phyloP scores from a whole-genome alignment of 257 asterid species.

The Striga asiatica region DNA sequence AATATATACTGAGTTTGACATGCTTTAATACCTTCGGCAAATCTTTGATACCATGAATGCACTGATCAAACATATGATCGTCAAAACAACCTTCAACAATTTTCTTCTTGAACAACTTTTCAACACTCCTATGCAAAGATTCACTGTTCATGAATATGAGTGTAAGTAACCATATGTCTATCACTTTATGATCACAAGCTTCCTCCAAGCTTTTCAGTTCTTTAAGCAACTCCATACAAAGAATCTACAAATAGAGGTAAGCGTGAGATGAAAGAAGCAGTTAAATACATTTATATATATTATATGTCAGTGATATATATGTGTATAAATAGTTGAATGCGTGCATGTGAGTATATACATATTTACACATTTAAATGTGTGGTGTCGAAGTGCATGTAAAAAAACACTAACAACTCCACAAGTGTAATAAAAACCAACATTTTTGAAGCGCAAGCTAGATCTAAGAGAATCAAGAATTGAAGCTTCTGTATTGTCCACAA shows the following conservation, averaged over 20 bases:
- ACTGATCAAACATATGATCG: conserved; percentile 55
- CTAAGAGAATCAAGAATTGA: conserved; percentile 68
- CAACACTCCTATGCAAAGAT: conserved; percentile 57
- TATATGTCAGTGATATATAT: too few relatives aligned
- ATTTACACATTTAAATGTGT: too few relatives aligned
- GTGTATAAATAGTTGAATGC: too few relatives aligned
- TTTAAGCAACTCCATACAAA: conserved; percentile 67
- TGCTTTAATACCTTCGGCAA: conserved; percentile 49
- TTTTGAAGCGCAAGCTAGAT: conserved; percentile 66
- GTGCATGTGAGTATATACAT: not conserved
- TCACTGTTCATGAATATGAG: conserved; percentile 54
- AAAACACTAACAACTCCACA: not conserved
- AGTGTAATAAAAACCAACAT: conserved; percentile 35
- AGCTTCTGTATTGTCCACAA: conserved; percentile 41
- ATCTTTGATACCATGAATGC: conserved; percentile 54
- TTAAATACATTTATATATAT: not conserved
- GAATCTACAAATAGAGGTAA: conserved; percentile 31
- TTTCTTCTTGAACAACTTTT: conserved; percentile 68
- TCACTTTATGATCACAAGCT: conserved; percentile 56
- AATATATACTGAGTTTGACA: not conserved
- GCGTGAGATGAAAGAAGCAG: conserved; percentile 9
- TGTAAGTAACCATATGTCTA: conserved; percentile 68
- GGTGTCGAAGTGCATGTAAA: not conserved
- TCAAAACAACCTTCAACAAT: conserved; percentile 61
- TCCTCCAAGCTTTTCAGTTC: conserved; percentile 63